phyloP scores from a whole-genome alignment of 2,329 filamentous ascomycete genomes.

The Cercospora zeina region DNA sequence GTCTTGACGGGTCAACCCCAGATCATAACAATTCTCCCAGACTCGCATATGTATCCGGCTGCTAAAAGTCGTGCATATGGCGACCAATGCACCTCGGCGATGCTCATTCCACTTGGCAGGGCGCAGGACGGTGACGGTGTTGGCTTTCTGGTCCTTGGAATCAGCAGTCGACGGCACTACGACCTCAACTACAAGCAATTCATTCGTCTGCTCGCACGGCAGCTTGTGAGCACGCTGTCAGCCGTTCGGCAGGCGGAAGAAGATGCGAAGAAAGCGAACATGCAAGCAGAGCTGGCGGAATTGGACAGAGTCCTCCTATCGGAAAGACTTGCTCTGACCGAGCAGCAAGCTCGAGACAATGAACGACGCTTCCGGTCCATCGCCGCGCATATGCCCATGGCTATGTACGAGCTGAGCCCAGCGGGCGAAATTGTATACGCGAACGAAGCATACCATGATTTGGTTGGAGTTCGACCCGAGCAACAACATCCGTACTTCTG shows the following conservation, averaged over 20 bases:
- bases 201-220: constrained; percentile 38
- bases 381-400: constrained; percentile 43
- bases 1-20: constrained; percentile 30
- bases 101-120: constrained; percentile 41
- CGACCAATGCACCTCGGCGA: constrained; percentile 38
- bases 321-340: constrained; percentile 29
- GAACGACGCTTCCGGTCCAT: constrained; percentile 43
- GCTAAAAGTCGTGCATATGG: constrained; percentile 27
- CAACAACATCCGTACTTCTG: constrained; percentile 22
- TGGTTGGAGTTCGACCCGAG: constrained; percentile 28
- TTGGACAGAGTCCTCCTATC: constrained; percentile 25
- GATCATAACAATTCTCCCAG: constrained; percentile 5
- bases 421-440: constrained; percentile 42
- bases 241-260: constrained; percentile 36
- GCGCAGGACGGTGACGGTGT: constrained; percentile 24
- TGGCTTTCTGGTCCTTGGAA: constrained; percentile 37
- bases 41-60: constrained; percentile 5
- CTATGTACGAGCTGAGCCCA: constrained; percentile 43
- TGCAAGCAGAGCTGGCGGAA: constrained; percentile 23
- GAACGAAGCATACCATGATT: constrained; percentile 43
- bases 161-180: constrained; percentile 41
- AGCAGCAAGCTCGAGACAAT: constrained; percentile 33
- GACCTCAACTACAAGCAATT: constrained; percentile 41
- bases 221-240: constrained; percentile 28
- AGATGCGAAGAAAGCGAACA: constrained; percentile 20